Base-by-base conservation (phyloP, 1,139 yeast species). In the Yamadazyma siamensis region DNA sequence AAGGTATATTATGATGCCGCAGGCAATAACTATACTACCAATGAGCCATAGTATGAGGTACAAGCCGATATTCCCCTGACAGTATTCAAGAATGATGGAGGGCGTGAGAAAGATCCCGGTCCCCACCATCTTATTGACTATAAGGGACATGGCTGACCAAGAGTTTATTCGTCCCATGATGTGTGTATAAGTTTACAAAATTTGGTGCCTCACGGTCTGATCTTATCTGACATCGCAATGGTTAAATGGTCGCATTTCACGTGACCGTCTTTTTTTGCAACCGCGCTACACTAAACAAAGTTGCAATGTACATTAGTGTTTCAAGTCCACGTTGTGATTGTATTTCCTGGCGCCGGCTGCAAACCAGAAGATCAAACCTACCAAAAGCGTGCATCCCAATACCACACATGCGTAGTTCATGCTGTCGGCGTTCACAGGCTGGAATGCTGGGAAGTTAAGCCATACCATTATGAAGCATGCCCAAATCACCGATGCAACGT, bases 41-140 rank as follows among this genome's bases (percentile, higher is more conserved):
- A 66, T 16, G 0, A 64, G 32, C 65, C 73, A 71, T n/a, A 71
- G 44, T 3, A 44, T 28, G 11, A 71, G 47, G 27, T 63, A 66
- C 3, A 65, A 42, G 0, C 67, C 65, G 5, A 68, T 64, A 27
- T 65, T 65, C 2, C 76, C 76, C 25, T 61, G 54, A 26, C 68
- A 53, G 35, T 65, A 65, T 30, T 61, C 60, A 39, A 65, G 66
- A 13, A 71, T 68, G 26, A 71, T 60, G 2, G 74, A 59, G 0
- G 77, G 77, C 11, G 72, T 70, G 52, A 64, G 64, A 43, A 68
- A 71, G 16, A 71, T 68, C 1, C 76, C 77, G 0, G 77, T 71
- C 0, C 77, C 77, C 5, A 71, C 61, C 70, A 71, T 71, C 41
- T 69, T 71, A 47, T 71, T 71, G 35, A 69, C 66, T 24, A 70